Percentiles rank a stretch among this genome's conserved stretches.
Conservation (phyloP, 228 moss, liverwort and hornwort species). For the Sphagnum magellanicum region DNA sequence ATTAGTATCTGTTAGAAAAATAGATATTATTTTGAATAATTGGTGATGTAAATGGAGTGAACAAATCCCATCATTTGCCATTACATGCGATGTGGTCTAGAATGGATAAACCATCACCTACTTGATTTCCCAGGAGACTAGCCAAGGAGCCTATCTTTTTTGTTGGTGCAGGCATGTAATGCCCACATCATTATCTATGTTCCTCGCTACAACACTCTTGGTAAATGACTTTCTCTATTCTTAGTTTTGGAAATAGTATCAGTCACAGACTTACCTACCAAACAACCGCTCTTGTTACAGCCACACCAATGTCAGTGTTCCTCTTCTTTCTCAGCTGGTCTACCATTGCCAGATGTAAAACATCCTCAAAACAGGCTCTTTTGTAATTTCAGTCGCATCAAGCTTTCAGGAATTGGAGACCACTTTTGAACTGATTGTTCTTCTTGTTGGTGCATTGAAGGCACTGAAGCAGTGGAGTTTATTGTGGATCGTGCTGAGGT, state of each 20-base stretch:
- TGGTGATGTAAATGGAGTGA: too few relatives aligned
- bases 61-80: too few relatives aligned
- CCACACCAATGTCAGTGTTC: too few relatives aligned
- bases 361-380: background rate
- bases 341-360: background rate
- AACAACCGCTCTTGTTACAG: too few relatives aligned
- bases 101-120: too few relatives aligned
- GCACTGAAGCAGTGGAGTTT: slow-evolving; percentile 78
- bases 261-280: too few relatives aligned
- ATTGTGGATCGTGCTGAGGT: slow-evolving; percentile 80
- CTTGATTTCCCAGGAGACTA: too few relatives aligned
- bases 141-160: background rate
- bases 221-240: slow-evolving; percentile 19
- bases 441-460: slow-evolving; percentile 13
- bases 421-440: background rate
- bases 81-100: too few relatives aligned
- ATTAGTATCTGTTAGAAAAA: too few relatives aligned
- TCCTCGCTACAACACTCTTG: slow-evolving; percentile 84
- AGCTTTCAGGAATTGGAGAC: background rate
- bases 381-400: background rate
- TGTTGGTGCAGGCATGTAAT: slow-evolving; percentile 57
- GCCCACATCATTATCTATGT: slow-evolving; percentile 69
- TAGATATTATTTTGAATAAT: background rate
- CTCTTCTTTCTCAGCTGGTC: too few relatives aligned
- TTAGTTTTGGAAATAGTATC: background rate